A percentile compares a stretch with the other conserved stretches of the same genome.
These are phyloP conservation scores for Diospyros kaki DNA, from an alignment of 148 eudicot genomes.

Conservation along the genomic window DNA sequence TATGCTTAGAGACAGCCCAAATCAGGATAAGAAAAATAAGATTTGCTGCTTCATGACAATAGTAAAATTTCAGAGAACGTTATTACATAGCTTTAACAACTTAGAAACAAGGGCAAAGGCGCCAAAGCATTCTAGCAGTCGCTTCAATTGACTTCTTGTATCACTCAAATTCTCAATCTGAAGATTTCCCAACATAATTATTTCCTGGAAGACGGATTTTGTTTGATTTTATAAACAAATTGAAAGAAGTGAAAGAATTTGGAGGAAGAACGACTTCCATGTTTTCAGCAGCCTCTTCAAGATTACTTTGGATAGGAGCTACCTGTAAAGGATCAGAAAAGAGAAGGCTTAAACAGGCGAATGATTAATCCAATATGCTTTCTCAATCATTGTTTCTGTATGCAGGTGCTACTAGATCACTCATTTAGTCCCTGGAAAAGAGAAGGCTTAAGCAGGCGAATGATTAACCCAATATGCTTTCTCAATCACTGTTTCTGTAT, in stretches of 20 bases:
- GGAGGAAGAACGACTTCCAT: conserved; percentile 39
- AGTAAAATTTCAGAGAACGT: too few relatives aligned
- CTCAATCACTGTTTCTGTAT: too few relatives aligned
- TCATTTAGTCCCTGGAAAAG: neutral
- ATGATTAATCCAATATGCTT: too few relatives aligned
- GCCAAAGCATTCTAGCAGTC: neutral
- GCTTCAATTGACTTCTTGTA: neutral
- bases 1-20: too few relatives aligned
- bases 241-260: conserved; percentile 52
- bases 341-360: neutral
- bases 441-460: neutral
- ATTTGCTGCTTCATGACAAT: too few relatives aligned
- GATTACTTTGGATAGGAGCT: conserved; percentile 23
- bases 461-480: too few relatives aligned
- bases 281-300: conserved; percentile 26
- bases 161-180: conserved; percentile 9
- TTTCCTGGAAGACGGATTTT: conserved; percentile 16
- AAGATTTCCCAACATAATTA: conserved; percentile 18
- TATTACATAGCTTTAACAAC: too few relatives aligned
- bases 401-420: too few relatives aligned
- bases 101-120: too few relatives aligned
- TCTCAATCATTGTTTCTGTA: too few relatives aligned
- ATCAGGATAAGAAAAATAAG: too few relatives aligned
- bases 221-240: conserved; percentile 38
- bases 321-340: conserved; percentile 24